Base-by-base conservation (phyloP, 495 filamentous ascomycete genomes). In the Tuber calosporum region DNA sequence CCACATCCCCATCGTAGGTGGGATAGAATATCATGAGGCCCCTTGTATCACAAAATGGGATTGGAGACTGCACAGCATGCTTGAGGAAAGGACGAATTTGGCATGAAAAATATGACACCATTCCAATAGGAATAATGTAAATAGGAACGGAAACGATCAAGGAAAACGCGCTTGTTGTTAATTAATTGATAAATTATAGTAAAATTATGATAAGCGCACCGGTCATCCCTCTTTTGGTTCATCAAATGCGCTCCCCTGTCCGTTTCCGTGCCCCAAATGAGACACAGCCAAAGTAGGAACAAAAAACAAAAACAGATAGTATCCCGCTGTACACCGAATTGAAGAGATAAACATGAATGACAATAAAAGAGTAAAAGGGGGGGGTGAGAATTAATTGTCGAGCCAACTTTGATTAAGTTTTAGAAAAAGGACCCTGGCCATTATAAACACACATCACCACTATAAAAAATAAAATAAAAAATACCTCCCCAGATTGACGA, bases 321-420 rank as follows among this genome's bases (percentile, higher is more conserved):
- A 53, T 72, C 58, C 76, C 76, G 20, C 8, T 73, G 70, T 77
- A 73, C 76, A 77, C 76, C 76, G 62, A 71, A 68, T 38, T 72
- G 72, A 73, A 15, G 53, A 38, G 20, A 34, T 41, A 45, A n/a
- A 43, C 39, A 41, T 38, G 40, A 48, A 62, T 30, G 22, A 68
- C n/a, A 58, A 72, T 4, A 48, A 73, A 72, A 70, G n/a, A n/a
- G 69, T 70, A 48, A 68, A 72, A 72, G 70, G 42, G 70, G 74
- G 41, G 66, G 45, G n/a, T 11, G 73, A 73, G n/a, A n/a, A n/a
- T n/a, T n/a, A 70, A 73, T 73, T 78, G 70, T 77, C 74, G 76
- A 34, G 75, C 70, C 74, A 58, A 73, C 74, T 77, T 77, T 74
- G 70, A 77, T 77, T 73, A 73, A 77, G 67, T 19, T 73, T 39